Evolutionary conservation across 2,329 filamentous ascomycete genomes (phyloP), one percentile per base, ranked within the genome.

Genomic region (Pezicula radicicola): DNA sequence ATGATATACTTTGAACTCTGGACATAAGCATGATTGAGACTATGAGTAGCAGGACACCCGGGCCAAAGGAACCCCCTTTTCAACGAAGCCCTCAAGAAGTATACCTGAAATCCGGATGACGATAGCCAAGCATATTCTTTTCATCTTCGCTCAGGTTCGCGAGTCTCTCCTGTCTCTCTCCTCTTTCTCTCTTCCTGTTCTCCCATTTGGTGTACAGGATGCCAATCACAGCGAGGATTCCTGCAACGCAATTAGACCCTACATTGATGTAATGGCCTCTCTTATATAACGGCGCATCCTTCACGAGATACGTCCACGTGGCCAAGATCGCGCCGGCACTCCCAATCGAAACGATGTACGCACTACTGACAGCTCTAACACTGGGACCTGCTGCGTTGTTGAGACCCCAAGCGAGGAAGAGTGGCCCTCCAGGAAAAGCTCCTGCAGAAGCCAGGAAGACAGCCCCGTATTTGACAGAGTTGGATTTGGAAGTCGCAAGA

Each of bases 301-400:
- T 59, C 6, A 63, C 62, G 7, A 71, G 48, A 49, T 76, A 75
- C 6, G 72, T 72, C 72, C 72, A 73, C 10, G 74, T 76, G 30
- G 74, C 71, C 5, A 76, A 53, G 19, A 77, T 69, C 33, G 72
- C 72, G 42, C 74, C 74, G 12, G 70, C 65, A 4, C 70, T 75
- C 21, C 74, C 74, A 6, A 77, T 49, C 3, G 65, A 62, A 9
- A 70, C 74, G 13, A 70, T 65, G 5, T 70, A 74, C 21, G 73
- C 74, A 6, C 76, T 49, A 3, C 64, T 62, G 9, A 70, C 72
- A 3, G 74, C 73, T 33, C 74, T 67, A 1, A 76, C 56, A 21
- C 71, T 70, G 1, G 74, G 72, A 0, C 74, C 73, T 1, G 71
- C 70, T 0, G 73, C 69, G 43, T 76, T 77, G 57, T 77, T 76